Evolutionary conservation across 202 grass and related monocot species (phyloP), one percentile per base, ranked within the genome.

Genomic region (Schoenoplectus triqueter): DNA sequence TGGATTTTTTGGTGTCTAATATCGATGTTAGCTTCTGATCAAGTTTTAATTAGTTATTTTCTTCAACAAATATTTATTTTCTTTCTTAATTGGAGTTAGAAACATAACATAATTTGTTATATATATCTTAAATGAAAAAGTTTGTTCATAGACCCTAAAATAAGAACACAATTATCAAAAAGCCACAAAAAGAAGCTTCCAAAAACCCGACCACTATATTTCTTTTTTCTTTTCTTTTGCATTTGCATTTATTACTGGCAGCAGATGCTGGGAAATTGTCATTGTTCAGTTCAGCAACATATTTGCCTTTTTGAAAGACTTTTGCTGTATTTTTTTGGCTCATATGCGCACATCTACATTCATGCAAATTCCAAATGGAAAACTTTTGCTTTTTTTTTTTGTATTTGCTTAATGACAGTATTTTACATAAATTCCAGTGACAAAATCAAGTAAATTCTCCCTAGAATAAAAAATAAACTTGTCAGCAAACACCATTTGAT

Each of bases 361-460:
- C 9, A 22, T 54, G 19, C 48, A 74, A 52, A 74, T 59, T 40
- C 5, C 14, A 60, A 11, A 60, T 60, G 5, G 19, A 54, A 42
- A 31, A 31, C 31, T 4, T 42, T 2, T 60, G 59, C 5, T 78
- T 31, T 22, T 60, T 17, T 17, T 60, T 21, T 21, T 78, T 61
- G 1, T 42, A 42, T 60, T 45, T 48, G 57, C 20, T 61, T 40
- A 61, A 60, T 78, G 54, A 61, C 6, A 60, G 19, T 83, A n/a
- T 83, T 69, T 83, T 59, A 69, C 64, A 83, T 56, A 54, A 83
- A 69, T 71, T 55, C 40, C 15, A 42, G 6, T 69, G 81, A 57
- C 7, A 68, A 59, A 83, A 70, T 57, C 21, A 49, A 44, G 44
- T 82, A 82, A 68, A 54, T 39, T 21, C 64, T 51, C 63, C 45